Evolutionary conservation across 352 stramenopile species (phyloP).

Genomic region (Globisporangium paroecandrum): DNA sequence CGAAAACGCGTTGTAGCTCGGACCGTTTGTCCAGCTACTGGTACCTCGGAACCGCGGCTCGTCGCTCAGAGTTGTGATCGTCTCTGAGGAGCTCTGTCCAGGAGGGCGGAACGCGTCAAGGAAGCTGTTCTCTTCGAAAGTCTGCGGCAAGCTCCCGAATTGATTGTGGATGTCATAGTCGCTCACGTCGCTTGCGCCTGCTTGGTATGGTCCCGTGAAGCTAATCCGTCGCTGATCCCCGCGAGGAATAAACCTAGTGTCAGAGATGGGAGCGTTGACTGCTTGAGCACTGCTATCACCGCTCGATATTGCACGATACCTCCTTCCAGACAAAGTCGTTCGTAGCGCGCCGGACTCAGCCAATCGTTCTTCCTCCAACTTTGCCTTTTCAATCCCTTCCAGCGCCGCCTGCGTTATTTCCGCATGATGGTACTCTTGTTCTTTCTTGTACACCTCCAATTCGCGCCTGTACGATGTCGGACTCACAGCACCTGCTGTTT

Average conservation of each 20-base stretch:
- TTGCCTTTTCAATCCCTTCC: constrained; percentile 13
- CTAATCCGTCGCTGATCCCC: constrained; percentile 13
- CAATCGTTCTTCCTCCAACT: constrained; percentile 8
- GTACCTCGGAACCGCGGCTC: constrained; percentile 6
- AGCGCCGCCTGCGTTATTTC: constrained; percentile 11
- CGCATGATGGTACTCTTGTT: constrained; percentile 14
- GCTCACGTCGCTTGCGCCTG: constrained; percentile 13
- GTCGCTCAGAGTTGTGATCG: constrained; percentile 13
- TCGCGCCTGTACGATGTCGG: constrained; percentile 16
- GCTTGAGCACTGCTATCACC: not conserved
- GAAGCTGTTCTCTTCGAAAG: constrained; percentile 17
- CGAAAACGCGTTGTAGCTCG: constrained; percentile 48
- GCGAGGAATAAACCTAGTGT: constrained; percentile 7
- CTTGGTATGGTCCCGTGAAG: constrained; percentile 15
- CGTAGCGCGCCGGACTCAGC: not conserved
- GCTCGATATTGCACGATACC: constrained; percentile 8
- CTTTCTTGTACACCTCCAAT: constrained; percentile 9
- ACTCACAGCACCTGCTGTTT: not conserved
- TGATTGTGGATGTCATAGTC: constrained; percentile 16
- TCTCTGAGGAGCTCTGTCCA: constrained; percentile 18
- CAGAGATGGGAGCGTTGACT: not conserved
- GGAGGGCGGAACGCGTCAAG: constrained; percentile 10
- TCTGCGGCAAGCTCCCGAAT: constrained; percentile 13
- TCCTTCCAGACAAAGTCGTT: not conserved
- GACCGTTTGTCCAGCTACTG: not conserved